Evolutionary conservation across 2,329 filamentous ascomycete species (phyloP).

Genomic region (Arthrobotrys conoides): DNA sequence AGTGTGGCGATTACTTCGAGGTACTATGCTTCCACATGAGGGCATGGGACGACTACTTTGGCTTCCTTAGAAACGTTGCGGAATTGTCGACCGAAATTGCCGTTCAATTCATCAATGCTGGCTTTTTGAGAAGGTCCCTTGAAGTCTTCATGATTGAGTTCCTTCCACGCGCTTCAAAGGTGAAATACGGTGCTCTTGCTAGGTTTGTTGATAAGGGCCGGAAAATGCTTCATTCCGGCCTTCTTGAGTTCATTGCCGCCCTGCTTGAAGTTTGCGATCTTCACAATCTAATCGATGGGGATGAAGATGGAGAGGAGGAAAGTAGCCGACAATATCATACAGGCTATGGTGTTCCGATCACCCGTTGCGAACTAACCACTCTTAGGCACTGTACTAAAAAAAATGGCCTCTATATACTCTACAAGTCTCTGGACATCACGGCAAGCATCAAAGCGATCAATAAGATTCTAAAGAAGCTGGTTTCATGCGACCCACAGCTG

Average conservation of each 20-base stretch:
- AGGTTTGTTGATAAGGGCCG: conserved; percentile 69
- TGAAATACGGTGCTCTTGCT: conserved; percentile 69
- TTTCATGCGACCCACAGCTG: conserved; percentile 40
- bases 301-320: conserved; percentile 57
- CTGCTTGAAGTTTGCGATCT: conserved; percentile 54
- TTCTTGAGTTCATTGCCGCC: conserved; percentile 63
- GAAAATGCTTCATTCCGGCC: conserved; percentile 68
- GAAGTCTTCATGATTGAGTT: conserved; percentile 75
- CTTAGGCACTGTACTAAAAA: conserved; percentile 51
- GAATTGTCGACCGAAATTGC: conserved; percentile 74
- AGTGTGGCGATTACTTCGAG: conserved; percentile 61
- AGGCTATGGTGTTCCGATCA: conserved; percentile 46
- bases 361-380: conserved; percentile 19
- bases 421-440: conserved; percentile 54
- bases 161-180: conserved; percentile 68
- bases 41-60: conserved; percentile 84
- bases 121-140: conserved; percentile 74
- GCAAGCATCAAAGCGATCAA: conserved; percentile 48
- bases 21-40: conserved; percentile 72
- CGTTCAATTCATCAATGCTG: conserved; percentile 73
- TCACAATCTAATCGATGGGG: conserved; percentile 35
- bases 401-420: conserved; percentile 57
- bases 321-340: conserved; percentile 29
- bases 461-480: conserved; percentile 55
- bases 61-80: conserved; percentile 77